Percentiles rank a stretch among this genome's conserved stretches.
Evolutionary conservation across 768 basidiomycete genomes (phyloP).

Genomic region (Boletus bicolor): DNA sequence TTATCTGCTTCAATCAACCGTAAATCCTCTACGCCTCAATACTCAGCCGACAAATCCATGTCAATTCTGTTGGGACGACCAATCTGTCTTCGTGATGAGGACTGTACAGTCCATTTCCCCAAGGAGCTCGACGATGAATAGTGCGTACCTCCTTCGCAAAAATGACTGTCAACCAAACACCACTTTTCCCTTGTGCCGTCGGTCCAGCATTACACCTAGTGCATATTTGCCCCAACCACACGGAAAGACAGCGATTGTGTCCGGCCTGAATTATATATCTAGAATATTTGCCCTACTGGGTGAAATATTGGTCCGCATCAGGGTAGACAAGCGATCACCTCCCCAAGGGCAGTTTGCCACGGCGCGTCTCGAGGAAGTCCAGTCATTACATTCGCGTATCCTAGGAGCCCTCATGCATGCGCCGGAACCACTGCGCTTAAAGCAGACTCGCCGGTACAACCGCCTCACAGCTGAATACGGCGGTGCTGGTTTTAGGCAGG

Average conservation of each 20-base stretch:
- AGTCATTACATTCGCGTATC: conserved; percentile 74
- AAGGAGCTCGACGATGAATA: conserved; percentile 89
- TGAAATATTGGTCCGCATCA: conserved; percentile 82
- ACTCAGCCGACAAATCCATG: conserved; percentile 83
- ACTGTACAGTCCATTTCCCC: conserved; percentile 86
- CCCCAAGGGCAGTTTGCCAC: conserved; percentile 85
- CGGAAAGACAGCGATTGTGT: conserved; percentile 79
- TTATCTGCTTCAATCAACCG: not conserved
- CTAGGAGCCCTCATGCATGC: conserved; percentile 69
- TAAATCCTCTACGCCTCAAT: not conserved
- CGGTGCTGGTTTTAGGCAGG: conserved; percentile 72
- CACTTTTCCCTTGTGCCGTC: conserved; percentile 13
- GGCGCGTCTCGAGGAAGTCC: conserved; percentile 80
- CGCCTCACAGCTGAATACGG: conserved; percentile 58
- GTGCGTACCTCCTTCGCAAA: conserved; percentile 44
- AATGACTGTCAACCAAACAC: conserved; percentile 30
- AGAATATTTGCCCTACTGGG: conserved; percentile 83
- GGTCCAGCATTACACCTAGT: conserved; percentile 71
- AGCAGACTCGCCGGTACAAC: conserved; percentile 48
- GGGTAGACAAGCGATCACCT: conserved; percentile 82
- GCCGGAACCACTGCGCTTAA: conserved; percentile 72
- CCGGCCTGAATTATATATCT: conserved; percentile 83
- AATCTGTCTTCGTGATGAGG: conserved; percentile 84
- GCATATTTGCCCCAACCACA: conserved; percentile 85
- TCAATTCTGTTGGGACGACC: conserved; percentile 81